Evolutionary conservation across 1,139 yeast genomes (phyloP).

Genomic region (Meyerozyma athensensis): DNA sequence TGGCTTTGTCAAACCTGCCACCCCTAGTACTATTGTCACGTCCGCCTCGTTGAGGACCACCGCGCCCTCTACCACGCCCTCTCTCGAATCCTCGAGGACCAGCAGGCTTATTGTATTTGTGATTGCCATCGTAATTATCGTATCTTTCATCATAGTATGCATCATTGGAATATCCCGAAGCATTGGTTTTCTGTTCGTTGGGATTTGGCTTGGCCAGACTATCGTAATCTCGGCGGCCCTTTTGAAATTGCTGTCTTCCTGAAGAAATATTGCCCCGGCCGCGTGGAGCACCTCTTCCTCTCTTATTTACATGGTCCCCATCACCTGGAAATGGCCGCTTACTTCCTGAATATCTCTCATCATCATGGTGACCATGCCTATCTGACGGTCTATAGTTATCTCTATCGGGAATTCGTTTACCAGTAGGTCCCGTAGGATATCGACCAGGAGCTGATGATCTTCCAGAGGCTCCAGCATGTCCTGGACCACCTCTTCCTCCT

Average conservation of each 20-base stretch:
- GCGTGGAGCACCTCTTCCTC: neutral
- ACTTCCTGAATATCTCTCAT: neutral
- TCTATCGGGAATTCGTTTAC: neutral
- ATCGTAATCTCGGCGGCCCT: conserved; percentile 3
- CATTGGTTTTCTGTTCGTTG: neutral
- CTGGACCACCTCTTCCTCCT: conserved; percentile 3
- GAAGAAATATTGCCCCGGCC: neutral
- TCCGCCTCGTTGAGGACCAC: conserved; percentile 4
- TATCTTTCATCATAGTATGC: neutral
- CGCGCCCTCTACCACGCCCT: conserved; percentile 5
- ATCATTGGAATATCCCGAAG: neutral
- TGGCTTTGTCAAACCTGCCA: conserved; percentile 4
- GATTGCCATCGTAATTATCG: neutral
- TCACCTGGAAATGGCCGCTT: conserved; percentile 2
- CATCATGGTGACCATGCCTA: neutral
- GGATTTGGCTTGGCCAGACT: neutral
- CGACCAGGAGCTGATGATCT: neutral
- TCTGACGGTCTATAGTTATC: conserved; percentile 1
- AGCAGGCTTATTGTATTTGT: neutral
- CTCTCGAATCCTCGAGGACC: conserved; percentile 3
- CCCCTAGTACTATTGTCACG: conserved; percentile 5
- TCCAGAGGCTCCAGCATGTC: neutral
- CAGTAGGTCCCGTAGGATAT: neutral
- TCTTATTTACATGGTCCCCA: neutral
- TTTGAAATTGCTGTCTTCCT: neutral